Base-by-base conservation (phyloP, 805 yeast genomes). In the Candida bentonensis region DNA sequence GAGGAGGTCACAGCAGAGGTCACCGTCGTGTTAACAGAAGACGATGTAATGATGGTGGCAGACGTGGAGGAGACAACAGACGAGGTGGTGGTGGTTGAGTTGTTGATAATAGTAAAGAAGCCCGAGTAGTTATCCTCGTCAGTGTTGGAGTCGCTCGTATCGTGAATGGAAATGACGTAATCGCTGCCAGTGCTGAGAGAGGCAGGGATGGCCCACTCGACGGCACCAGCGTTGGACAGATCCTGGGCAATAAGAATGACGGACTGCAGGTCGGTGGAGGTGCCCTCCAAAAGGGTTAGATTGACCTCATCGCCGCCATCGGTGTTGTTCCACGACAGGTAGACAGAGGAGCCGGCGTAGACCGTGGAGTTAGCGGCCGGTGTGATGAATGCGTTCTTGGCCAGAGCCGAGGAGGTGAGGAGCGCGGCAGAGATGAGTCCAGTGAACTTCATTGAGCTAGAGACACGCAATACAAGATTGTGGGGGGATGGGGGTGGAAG, bases 141-240 rank as follows among this genome's bases (percentile, higher is more conserved):
- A 25, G 54, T 43, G 49, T 52, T 53, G 43, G 55, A 55, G 36
- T 52, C 57, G 43, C 50, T 49, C 39, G 49, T 46, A 44, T 30
- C 36, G 44, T 48, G 45, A 44, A 62, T 62, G 53, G 55, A 57
- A 39, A 64, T 47, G 23, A 63, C 60, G 54, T 64, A 64, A 44
- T 54, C 44, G 41, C 41, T 27, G 33, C 65, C 67, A 28, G 57
- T 44, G 39, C 47, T 22, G 25, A 63, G 27, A 33, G 50, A 45
- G 42, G 45, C 41, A 39, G 68, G 68, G 30, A 64, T 55, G 26
- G 49, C 47, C 68, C 68, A 64, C 42, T 53, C 49, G 43, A 59
- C 64, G 39, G 59, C 54, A 45, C 67, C 68, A 42, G 55, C 56
- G 60, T 64, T 64, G 43, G 56, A 46, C 42, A 62, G 46, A 43